Conservation (phyloP, 2,329 filamentous ascomycete genomes). For the Cadophora sp. region DNA sequence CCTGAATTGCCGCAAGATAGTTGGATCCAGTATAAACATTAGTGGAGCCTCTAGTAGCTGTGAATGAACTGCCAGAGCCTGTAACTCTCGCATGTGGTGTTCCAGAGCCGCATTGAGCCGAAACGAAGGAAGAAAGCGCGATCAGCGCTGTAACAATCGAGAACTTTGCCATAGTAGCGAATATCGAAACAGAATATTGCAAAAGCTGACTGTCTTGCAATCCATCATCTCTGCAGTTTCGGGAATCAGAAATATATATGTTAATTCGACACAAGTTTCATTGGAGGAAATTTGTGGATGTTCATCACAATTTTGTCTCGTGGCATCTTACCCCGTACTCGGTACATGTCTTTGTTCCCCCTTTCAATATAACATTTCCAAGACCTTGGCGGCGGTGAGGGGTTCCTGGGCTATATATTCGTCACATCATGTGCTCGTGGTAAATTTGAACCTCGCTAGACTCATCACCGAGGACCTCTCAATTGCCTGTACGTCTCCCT, state of each 20-base stretch:
- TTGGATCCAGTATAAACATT: slow-evolving; percentile 12
- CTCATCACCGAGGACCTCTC: neutral
- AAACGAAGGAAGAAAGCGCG: slow-evolving; percentile 5
- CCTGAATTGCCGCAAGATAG: slow-evolving; percentile 14
- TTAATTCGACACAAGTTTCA: neutral
- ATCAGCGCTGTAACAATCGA: neutral
- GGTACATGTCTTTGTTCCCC: slow-evolving; percentile 1
- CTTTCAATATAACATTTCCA: neutral
- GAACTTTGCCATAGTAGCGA: slow-evolving; percentile 7
- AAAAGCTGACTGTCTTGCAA: neutral
- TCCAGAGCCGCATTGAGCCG: slow-evolving; percentile 19
- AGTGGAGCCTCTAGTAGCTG: neutral
- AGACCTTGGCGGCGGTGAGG: slow-evolving; percentile 4
- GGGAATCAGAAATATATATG: neutral
- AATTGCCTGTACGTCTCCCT: too few species aligned
- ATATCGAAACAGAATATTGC: neutral
- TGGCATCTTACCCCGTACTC: neutral
- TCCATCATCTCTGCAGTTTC: neutral
- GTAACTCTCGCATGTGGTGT: slow-evolving; percentile 11
- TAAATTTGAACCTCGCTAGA: neutral
- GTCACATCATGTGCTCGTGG: neutral
- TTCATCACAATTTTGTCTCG: neutral
- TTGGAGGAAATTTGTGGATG: slow-evolving; percentile 13
- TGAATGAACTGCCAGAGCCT: slow-evolving; percentile 10
- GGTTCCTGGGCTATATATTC: slow-evolving; percentile 11